Conservation (phyloP, 1,284 basidiomycete genomes). For the Pholiota adiposa region DNA sequence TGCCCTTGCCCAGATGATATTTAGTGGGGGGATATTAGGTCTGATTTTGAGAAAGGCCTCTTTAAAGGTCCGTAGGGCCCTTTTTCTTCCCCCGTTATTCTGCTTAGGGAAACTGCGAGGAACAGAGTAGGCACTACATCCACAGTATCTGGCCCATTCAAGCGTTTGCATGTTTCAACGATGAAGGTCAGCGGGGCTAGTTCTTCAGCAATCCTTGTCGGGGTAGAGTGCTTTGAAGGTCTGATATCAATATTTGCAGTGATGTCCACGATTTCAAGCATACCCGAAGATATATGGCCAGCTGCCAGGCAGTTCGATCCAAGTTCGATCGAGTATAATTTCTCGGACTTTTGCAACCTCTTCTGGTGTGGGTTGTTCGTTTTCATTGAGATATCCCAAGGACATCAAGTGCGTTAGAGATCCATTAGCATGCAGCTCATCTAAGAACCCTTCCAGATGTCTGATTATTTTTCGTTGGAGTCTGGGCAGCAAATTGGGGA, state of each 20-base stretch:
- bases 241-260: not conserved
- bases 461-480: slow-evolving; percentile 8
- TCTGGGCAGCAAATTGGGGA: not conserved
- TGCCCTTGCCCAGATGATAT: slow-evolving; percentile 12
- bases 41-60: not conserved
- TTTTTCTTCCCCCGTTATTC: slow-evolving; percentile 7
- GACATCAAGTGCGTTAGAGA: slow-evolving; percentile 3
- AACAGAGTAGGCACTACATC: slow-evolving; percentile 5
- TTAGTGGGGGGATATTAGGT: not conserved
- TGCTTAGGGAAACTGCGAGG: slow-evolving; percentile 4
- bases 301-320: slow-evolving; percentile 8
- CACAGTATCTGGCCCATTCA: not conserved
- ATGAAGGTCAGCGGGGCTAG: slow-evolving; percentile 3
- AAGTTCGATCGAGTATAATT: not conserved
- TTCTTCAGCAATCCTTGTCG: slow-evolving; percentile 6
- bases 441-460: slow-evolving; percentile 7
- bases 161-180: not conserved
- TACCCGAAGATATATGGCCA: slow-evolving; percentile 10
- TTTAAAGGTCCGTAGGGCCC: slow-evolving; percentile 7
- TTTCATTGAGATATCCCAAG: not conserved
- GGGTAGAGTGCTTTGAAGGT: not conserved
- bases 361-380: not conserved
- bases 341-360: not conserved
- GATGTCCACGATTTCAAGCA: not conserved
- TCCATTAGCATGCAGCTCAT: slow-evolving; percentile 5